A percentile compares a stretch with the other conserved stretches of the same genome.
phyloP scores from a whole-genome alignment of 2,329 filamentous ascomycete species.

The Fusarium sp. region DNA sequence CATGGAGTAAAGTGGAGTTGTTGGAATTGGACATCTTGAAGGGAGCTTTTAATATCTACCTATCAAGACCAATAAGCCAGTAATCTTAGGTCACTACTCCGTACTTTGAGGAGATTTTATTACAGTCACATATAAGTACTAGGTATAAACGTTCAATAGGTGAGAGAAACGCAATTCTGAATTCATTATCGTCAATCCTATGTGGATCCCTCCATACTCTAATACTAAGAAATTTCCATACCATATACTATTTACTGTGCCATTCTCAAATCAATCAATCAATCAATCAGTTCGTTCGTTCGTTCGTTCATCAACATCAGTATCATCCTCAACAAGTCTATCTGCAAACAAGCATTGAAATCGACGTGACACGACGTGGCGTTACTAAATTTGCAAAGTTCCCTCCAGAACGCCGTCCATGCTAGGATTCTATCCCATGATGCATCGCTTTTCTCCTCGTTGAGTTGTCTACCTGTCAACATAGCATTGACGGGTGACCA shows the following conservation, averaged over 20 bases:
- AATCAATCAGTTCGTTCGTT: slow-evolving; percentile 43
- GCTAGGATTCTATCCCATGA: slow-evolving; percentile 26
- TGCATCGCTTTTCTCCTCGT: slow-evolving; percentile 24
- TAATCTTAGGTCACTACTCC: neutral
- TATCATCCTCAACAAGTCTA: slow-evolving; percentile 46
- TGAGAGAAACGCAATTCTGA: slow-evolving; percentile 12
- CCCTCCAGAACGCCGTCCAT: slow-evolving; percentile 43
- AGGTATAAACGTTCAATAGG: neutral
- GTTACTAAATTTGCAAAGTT: slow-evolving; percentile 33
- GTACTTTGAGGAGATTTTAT: neutral
- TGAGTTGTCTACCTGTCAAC: neutral
- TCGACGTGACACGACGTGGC: slow-evolving; percentile 34
- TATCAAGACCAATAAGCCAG: slow-evolving; percentile 7
- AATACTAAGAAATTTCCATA: slow-evolving; percentile 18
- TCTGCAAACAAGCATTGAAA: slow-evolving; percentile 41
- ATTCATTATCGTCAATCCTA: slow-evolving; percentile 32
- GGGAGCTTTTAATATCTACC: slow-evolving; percentile 11
- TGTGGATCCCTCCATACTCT: slow-evolving; percentile 30
- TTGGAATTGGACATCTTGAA: slow-evolving; percentile 6
- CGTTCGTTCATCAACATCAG: slow-evolving; percentile 38
- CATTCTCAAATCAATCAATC: slow-evolving; percentile 29
- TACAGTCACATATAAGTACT: neutral
- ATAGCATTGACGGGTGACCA: neutral
- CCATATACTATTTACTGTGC: slow-evolving; percentile 19
- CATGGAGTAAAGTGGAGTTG: slow-evolving; percentile 24